phyloP scores from a whole-genome alignment of 2,329 filamentous ascomycete genomes.

The Alternaria longipes region DNA sequence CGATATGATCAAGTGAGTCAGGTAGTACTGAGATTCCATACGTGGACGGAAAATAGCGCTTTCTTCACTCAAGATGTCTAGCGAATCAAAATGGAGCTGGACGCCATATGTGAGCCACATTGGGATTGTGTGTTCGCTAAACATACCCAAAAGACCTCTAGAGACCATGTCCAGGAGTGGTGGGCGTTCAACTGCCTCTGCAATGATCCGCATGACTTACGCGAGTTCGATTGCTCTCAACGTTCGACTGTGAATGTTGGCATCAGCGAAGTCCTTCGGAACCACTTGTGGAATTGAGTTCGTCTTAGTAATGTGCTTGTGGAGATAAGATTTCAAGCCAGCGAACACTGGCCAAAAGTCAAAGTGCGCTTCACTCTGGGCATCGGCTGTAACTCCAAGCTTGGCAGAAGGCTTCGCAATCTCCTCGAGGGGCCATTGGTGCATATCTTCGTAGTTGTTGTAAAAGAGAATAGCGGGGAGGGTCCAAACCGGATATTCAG shows the following conservation, averaged over 20 bases:
- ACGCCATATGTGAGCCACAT: constrained; percentile 9
- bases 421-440: not conserved
- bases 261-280: not conserved
- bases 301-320: not conserved
- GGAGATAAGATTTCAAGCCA: constrained; percentile 2
- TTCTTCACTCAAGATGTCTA: constrained; percentile 5
- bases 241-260: not conserved
- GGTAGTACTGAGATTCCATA: no score
- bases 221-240: not conserved
- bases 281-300: not conserved
- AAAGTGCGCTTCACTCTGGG: not conserved
- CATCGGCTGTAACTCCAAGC: not conserved
- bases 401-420: not conserved
- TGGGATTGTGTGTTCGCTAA: not conserved
- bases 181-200: not conserved
- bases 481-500: constrained; percentile 4
- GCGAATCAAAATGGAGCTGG: constrained; percentile 5
- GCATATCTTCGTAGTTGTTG: not conserved
- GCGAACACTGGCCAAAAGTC: constrained; percentile 1
- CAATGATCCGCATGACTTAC: not conserved
- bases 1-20: not conserved
- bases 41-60: no score
- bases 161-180: constrained; percentile 1
- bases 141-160: constrained; percentile 1
- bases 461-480: not conserved